Base-by-base conservation (phyloP, 106 monocot genomes). In the Alisma plantagoaquatica region DNA sequence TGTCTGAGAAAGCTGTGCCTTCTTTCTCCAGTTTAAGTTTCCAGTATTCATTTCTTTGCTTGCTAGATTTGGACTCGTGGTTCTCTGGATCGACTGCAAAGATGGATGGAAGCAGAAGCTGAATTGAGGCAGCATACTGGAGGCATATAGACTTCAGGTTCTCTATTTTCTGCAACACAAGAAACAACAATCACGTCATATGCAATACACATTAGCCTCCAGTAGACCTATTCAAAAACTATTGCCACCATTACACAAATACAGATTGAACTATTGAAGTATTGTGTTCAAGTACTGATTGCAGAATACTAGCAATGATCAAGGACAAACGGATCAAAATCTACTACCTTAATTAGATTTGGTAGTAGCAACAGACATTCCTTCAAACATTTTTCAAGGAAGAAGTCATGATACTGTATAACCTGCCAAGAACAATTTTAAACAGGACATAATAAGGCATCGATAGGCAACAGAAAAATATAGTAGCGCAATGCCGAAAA, bases 291-390 rank as follows among this genome's bases (percentile, higher is more conserved):
- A n/a, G n/a, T n/a, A n/a, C n/a, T n/a, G n/a, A n/a, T n/a, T n/a
- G n/a, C n/a, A n/a, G n/a, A n/a, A n/a, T n/a, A n/a, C n/a, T n/a
- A n/a, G n/a, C n/a, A n/a, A n/a, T n/a, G n/a, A n/a, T n/a, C n/a
- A n/a, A n/a, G n/a, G n/a, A n/a, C n/a, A n/a, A n/a, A n/a, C n/a
- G n/a, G n/a, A n/a, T n/a, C n/a, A n/a, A n/a, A n/a, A n/a, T n/a
- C n/a, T n/a, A n/a, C 31, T 24, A 98, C 98, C 98, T 79, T 70
- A 27, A 90, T 68, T 65, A 99, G 79, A 29, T 82, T 73, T 51
- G 98, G 98, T 35, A 70, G 63, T 42, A 99, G 82, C 17, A 99
- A 86, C 60, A 99, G 73, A 49, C 89, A 99, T 65, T 99, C 98
- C 59, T 86, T 99, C 45, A 99, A 67, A 56, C 98, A 90, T 53